Percentiles rank a stretch among this genome's conserved stretches.
phyloP scores from a whole-genome alignment of 2,329 filamentous ascomycete species.

The Nakataea oryzae region DNA sequence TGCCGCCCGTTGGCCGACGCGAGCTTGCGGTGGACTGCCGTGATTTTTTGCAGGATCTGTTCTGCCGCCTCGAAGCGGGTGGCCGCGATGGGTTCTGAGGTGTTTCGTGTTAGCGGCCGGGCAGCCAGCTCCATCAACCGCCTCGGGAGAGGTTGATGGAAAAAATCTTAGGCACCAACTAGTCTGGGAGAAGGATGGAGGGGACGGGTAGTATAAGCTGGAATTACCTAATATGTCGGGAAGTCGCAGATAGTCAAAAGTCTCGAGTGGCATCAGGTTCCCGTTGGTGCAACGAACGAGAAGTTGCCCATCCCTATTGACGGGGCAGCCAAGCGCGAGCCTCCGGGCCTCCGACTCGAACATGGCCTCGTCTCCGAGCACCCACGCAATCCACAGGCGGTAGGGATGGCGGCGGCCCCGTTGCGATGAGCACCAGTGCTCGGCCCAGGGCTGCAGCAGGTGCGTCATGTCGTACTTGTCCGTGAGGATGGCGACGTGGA shows the following conservation, averaged over 20 bases:
- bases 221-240: conserved; percentile 1
- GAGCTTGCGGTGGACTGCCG: neutral
- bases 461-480: conserved; percentile 19
- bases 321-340: neutral
- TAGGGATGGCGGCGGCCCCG: conserved; percentile 12
- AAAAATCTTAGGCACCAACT: neutral
- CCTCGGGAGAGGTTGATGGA: neutral
- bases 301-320: conserved; percentile 1
- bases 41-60: conserved; percentile 2
- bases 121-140: neutral
- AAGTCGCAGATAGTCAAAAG: conserved; percentile 1
- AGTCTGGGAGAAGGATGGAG: neutral
- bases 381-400: conserved; percentile 20
- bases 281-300: conserved; percentile 1
- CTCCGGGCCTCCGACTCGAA: conserved; percentile 9
- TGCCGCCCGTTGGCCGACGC: conserved; percentile 1
- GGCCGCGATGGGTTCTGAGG: conserved; percentile 1
- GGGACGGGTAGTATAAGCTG: neutral
- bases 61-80: neutral
- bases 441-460: conserved; percentile 15
- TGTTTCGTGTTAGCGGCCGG: neutral
- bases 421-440: conserved; percentile 9
- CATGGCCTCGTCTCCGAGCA: conserved; percentile 14
- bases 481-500: conserved; percentile 16
- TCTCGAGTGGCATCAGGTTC: neutral